Percentiles rank a stretch among this genome's conserved stretches.
phyloP scores from a whole-genome alignment of 768 basidiomycete genomes.

The Hericium coralloides region DNA sequence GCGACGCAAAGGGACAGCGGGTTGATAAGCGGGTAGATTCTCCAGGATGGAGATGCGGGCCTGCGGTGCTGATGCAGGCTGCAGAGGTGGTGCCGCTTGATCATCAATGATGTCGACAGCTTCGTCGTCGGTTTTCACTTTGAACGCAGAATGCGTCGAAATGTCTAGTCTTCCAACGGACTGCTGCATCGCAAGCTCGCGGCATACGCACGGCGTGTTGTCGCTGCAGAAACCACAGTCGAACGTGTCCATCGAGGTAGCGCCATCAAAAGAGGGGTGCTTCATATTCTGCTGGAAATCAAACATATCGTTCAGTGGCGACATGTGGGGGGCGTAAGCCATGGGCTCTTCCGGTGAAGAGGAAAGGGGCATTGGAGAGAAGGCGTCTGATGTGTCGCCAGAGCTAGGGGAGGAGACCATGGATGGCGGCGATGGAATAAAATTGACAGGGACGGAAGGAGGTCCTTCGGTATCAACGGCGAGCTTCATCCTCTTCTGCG shows the following conservation, averaged over 20 bases:
- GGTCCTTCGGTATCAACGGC: slow-evolving; percentile 17
- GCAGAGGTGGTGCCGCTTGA: slow-evolving; percentile 8
- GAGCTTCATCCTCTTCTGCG: slow-evolving; percentile 31
- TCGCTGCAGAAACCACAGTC: slow-evolving; percentile 74
- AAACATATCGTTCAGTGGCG: slow-evolving; percentile 24
- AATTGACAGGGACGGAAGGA: slow-evolving; percentile 19
- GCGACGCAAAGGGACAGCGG: slow-evolving; percentile 73
- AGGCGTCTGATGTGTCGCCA: slow-evolving; percentile 21
- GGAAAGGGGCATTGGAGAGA: slow-evolving; percentile 23
- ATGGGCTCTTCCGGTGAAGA: slow-evolving; percentile 21
- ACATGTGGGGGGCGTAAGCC: slow-evolving; percentile 22
- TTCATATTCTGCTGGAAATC: slow-evolving; percentile 28
- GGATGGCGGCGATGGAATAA: slow-evolving; percentile 29
- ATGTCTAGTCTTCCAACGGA: slow-evolving; percentile 20
- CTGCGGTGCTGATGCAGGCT: slow-evolving; percentile 14
- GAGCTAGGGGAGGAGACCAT: slow-evolving; percentile 43
- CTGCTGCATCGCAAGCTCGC: slow-evolving; percentile 50
- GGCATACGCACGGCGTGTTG: slow-evolving; percentile 67
- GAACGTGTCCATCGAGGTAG: slow-evolving; percentile 32
- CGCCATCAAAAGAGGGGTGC: slow-evolving; percentile 17
- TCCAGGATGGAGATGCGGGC: slow-evolving; percentile 49
- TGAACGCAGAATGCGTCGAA: slow-evolving; percentile 14
- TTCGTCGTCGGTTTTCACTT: slow-evolving; percentile 20
- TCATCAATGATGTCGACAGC: slow-evolving; percentile 6
- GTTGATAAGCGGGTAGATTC: slow-evolving; percentile 71